These are phyloP conservation scores for Malassezia arunalokei DNA, from an alignment of 1,284 basidiomycete genomes.

Conservation along the genomic window DNA sequence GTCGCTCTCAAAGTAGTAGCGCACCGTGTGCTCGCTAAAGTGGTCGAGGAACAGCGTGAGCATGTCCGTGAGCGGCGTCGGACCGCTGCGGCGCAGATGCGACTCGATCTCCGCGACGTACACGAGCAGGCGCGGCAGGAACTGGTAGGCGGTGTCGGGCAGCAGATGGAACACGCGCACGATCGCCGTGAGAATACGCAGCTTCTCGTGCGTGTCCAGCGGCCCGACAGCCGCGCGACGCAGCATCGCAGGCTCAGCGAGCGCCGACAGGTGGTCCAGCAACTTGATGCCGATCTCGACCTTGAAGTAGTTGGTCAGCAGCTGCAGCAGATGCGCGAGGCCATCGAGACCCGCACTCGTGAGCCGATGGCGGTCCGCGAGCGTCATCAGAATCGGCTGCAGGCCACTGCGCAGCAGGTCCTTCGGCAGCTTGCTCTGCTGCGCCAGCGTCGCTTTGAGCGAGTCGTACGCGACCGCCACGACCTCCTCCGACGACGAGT, in stretches of 20 bases:
- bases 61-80: slow-evolving; percentile 86
- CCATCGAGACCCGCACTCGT: slow-evolving; percentile 88
- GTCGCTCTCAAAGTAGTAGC: slow-evolving; percentile 58
- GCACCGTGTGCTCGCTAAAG: slow-evolving; percentile 71
- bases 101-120: slow-evolving; percentile 87
- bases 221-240: slow-evolving; percentile 33
- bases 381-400: slow-evolving; percentile 91
- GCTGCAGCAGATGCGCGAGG: slow-evolving; percentile 80
- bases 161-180: slow-evolving; percentile 95
- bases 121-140: slow-evolving; percentile 72
- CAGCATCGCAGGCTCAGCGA: slow-evolving; percentile 34
- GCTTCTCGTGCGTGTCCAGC: slow-evolving; percentile 67
- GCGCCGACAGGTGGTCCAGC: slow-evolving; percentile 60
- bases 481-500: slow-evolving; percentile 81
- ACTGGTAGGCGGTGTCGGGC: slow-evolving; percentile 72
- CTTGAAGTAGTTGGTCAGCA: slow-evolving; percentile 98
- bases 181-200: slow-evolving; percentile 81
- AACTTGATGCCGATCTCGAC: slow-evolving; percentile 98
- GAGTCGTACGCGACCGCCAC: slow-evolving; percentile 93
- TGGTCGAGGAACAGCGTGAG: slow-evolving; percentile 81
- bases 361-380: slow-evolving; percentile 86
- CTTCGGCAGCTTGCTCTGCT: slow-evolving; percentile 85
- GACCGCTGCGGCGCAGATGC: slow-evolving; percentile 73
- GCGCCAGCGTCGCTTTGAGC: slow-evolving; percentile 68
- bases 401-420: slow-evolving; percentile 89